Conservation (phyloP, 2,329 filamentous ascomycete species). For the Diplodia corticola region DNA sequence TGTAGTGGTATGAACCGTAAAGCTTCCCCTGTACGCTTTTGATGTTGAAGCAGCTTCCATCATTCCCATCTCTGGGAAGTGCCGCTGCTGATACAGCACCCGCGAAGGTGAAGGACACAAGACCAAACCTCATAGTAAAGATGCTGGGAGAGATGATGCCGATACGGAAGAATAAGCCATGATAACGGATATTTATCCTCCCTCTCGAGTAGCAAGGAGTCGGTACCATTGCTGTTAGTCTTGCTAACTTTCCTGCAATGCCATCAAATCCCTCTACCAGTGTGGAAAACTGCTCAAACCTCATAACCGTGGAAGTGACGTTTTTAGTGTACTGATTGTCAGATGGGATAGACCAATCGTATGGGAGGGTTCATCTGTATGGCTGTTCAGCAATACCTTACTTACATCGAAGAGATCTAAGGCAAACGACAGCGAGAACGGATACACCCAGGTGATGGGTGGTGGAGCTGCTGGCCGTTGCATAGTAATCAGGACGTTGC, state of each 20-base stretch:
- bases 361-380: not conserved
- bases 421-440: not conserved
- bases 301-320: not conserved
- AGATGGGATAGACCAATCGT: not conserved
- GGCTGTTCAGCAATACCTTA: not conserved
- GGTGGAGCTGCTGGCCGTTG: not conserved
- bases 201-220: not conserved
- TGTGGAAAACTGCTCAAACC: not conserved
- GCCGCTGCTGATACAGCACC: not conserved
- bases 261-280: not conserved
- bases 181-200: not conserved
- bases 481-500: not conserved
- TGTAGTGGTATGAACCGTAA: not conserved
- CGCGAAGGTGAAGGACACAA: not conserved
- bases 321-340: not conserved
- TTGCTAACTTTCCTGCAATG: not conserved
- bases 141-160: not conserved
- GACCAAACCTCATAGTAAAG: not conserved
- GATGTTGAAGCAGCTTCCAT: not conserved
- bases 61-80: not conserved
- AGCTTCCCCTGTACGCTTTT: not conserved
- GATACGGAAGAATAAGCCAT: not conserved
- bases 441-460: not conserved
- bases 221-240: not conserved
- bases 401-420: not conserved